Conservation (phyloP, 805 yeast genomes). For the Kuraishia piskuri region DNA sequence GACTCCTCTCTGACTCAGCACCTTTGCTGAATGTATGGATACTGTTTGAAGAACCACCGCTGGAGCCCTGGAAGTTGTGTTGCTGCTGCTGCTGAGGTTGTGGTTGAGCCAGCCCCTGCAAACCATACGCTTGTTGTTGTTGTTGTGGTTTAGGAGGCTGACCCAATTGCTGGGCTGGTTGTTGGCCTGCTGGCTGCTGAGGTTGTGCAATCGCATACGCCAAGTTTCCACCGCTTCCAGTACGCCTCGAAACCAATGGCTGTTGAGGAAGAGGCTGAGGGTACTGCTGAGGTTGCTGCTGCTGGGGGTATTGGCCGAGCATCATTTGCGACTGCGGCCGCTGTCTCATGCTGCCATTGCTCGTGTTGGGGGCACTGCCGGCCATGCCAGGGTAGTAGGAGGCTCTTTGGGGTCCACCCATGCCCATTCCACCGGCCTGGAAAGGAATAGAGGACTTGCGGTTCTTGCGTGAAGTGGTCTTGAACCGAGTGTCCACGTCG, state of each 20-base stretch:
- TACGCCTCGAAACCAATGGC: background rate
- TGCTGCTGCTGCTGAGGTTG: conserved; percentile 1
- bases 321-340: background rate
- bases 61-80: background rate
- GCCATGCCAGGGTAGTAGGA: background rate
- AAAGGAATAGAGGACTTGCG: conserved; percentile 30
- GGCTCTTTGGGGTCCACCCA: background rate
- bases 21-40: background rate
- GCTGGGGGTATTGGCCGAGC: background rate
- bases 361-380: background rate
- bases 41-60: background rate
- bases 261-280: background rate
- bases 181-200: conserved; percentile 3
- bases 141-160: conserved; percentile 11
- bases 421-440: background rate
- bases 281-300: background rate
- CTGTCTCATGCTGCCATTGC: background rate
- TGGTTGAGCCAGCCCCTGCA: background rate
- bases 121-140: conserved; percentile 4
- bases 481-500: conserved; percentile 16
- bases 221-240: background rate
- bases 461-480: conserved; percentile 36
- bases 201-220: background rate
- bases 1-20: background rate
- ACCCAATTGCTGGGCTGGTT: conserved; percentile 12